Percentiles rank a stretch among this genome's conserved stretches.
These are phyloP conservation scores for Saccharomyces jurei DNA, from an alignment of 805 yeast species.

Conservation along the genomic window DNA sequence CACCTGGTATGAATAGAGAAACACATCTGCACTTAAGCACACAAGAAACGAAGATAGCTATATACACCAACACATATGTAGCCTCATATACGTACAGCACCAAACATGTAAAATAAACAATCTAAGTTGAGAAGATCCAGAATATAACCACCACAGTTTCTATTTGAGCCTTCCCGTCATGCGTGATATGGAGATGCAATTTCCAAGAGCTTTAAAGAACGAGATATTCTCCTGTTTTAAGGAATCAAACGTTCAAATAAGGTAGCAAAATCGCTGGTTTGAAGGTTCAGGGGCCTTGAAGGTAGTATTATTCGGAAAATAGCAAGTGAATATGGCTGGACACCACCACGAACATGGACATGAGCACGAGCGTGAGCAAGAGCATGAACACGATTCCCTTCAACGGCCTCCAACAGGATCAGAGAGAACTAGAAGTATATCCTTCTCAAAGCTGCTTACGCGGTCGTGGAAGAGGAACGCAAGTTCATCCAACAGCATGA, in stretches of 20 bases:
- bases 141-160: not conserved
- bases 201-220: not conserved
- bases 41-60: not conserved
- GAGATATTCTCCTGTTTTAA: not conserved
- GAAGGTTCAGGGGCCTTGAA: not conserved
- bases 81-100: not conserved
- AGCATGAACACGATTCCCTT: not conserved
- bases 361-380: not conserved
- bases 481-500: not conserved
- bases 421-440: constrained; percentile 19
- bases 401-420: constrained; percentile 9
- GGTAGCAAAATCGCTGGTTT: not conserved
- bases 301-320: not conserved
- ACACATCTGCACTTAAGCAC: not conserved
- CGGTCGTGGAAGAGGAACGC: constrained; percentile 8
- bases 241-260: not conserved
- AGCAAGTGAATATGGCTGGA: not conserved
- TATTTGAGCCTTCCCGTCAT: not conserved
- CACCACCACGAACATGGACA: not conserved
- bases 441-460: constrained; percentile 18
- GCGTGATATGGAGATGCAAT: not conserved
- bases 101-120: not conserved
- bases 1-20: constrained; percentile 51
- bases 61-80: not conserved
- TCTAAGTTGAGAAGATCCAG: not conserved